Base-by-base conservation (phyloP, 164 flowering plant genomes). In the Saururus chinensis region DNA sequence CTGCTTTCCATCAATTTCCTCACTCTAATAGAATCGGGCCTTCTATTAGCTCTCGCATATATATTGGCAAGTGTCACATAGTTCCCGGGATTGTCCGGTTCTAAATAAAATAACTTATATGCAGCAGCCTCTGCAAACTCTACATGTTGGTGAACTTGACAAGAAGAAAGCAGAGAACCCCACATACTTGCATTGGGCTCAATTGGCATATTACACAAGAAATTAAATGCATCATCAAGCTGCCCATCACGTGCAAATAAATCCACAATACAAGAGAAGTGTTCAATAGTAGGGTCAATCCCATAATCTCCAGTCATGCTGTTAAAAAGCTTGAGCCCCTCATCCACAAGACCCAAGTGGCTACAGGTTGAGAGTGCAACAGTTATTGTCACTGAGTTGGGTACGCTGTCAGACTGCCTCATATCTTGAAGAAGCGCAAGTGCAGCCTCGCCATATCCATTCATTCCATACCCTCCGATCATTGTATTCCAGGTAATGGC, bases 331-430 rank as follows among this genome's bases (percentile, higher is more conserved):
- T 77, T 42, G 1, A 80, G 63, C 51, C 81, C 88, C 53, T 82
- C 82, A 52, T 78, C 75, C 24, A 80, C 74, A 30, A 82, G 76
- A 63, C 88, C 88, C n/a, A 84, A 75, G 65, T 84, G 85, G 71
- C 76, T 80, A 69, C 86, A 84, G 62, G 85, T 84, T 8, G 88
- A 72, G 3, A 84, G 73, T 7, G 68, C 75, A 24, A 79, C 75
- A 40, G 80, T 82, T 51, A 81, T 77, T 20, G 85, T 83, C 52
- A 73, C 71, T 7, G 71, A 66, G 61, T 80, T 73, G 9, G 84
- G 88, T 51, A 56, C 45, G 60, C 66, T 10, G 19, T 76, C 73
- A 20, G 76, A 76, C 22, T 51, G 56, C 24, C 57, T 68, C 84
- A 82, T 78, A 54, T 77, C 68, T 53, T 66, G 63, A 60, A 78